These are phyloP conservation scores for Exserohilum rostratum DNA, from an alignment of 2,329 filamentous ascomycete genomes.

Conservation along the genomic window DNA sequence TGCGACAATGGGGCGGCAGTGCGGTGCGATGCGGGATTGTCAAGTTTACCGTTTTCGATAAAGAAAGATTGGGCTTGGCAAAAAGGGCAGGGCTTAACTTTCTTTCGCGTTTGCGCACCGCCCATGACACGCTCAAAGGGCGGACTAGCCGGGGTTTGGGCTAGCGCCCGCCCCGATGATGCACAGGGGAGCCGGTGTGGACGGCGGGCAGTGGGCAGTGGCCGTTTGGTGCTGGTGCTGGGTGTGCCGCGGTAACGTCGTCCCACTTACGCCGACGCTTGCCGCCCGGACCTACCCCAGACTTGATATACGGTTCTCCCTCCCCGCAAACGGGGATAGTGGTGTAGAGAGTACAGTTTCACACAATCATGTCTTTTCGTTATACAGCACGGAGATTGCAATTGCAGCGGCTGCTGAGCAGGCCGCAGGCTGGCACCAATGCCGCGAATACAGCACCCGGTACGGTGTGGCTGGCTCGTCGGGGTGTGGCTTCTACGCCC, in stretches of 20 bases:
- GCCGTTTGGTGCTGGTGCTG: too few species aligned
- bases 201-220: background rate
- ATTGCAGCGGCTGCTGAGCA: slow-evolving; percentile 17
- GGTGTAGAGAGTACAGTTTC: slow-evolving; percentile 33
- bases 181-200: background rate
- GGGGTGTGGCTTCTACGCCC: slow-evolving; percentile 63
- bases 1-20: slow-evolving; percentile 19
- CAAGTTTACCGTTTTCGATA: too few species aligned
- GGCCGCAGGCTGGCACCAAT: slow-evolving; percentile 21
- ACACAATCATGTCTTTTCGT: slow-evolving; percentile 44
- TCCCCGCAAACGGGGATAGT: slow-evolving; percentile 5
- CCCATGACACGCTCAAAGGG: slow-evolving; percentile 37
- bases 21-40: too few species aligned
- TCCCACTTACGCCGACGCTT: slow-evolving; percentile 35
- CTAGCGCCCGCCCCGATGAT: slow-evolving; percentile 13
- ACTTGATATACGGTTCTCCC: slow-evolving; percentile 24
- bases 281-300: slow-evolving; percentile 34
- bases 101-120: slow-evolving; percentile 30
- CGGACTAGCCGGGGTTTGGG: background rate
- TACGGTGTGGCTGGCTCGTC: slow-evolving; percentile 53
- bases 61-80: slow-evolving; percentile 11
- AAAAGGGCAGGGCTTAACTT: slow-evolving; percentile 30
- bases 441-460: slow-evolving; percentile 18
- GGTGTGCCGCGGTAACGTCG: slow-evolving; percentile 8
- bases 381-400: slow-evolving; percentile 37